These are phyloP conservation scores for Dioszegia hungarica DNA, from an alignment of 768 basidiomycete genomes.

Conservation along the genomic window DNA sequence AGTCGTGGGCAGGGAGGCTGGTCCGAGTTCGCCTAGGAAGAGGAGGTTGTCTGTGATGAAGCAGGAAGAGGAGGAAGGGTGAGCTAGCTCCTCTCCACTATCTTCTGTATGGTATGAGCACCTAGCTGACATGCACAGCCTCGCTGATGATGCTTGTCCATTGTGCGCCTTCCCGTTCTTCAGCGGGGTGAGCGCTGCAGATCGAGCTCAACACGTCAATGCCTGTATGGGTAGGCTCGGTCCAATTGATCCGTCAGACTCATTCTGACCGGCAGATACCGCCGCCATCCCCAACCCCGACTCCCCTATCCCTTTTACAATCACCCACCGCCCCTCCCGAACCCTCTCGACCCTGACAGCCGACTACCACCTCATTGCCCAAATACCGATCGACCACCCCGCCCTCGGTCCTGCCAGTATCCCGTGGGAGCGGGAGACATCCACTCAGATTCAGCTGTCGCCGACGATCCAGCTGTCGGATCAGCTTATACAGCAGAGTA, in stretches of 20 bases:
- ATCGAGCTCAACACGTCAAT: conserved; percentile 30
- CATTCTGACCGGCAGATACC: neutral
- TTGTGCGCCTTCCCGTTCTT: conserved; percentile 30
- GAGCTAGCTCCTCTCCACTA: neutral
- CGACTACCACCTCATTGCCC: neutral
- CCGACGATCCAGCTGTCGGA: neutral
- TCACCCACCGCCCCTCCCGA: neutral
- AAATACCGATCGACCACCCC: neutral
- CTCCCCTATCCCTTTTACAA: neutral
- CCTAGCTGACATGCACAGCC: neutral
- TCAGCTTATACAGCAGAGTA: conserved; percentile 2
- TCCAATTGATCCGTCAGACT: neutral
- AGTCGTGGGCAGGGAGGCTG: neutral
- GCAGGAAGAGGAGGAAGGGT: neutral
- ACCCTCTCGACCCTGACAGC: neutral
- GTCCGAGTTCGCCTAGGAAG: neutral
- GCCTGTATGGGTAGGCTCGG: conserved; percentile 26
- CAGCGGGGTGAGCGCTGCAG: conserved; percentile 1
- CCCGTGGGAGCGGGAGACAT: too few species aligned
- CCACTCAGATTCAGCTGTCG: neutral
- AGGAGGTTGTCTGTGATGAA: neutral
- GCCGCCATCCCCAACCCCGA: neutral
- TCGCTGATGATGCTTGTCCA: conserved; percentile 16
- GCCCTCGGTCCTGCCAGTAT: too few species aligned
- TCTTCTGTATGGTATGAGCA: neutral